Conservation (phyloP, 1,284 basidiomycete genomes). For the Malassezia slooffiae region DNA sequence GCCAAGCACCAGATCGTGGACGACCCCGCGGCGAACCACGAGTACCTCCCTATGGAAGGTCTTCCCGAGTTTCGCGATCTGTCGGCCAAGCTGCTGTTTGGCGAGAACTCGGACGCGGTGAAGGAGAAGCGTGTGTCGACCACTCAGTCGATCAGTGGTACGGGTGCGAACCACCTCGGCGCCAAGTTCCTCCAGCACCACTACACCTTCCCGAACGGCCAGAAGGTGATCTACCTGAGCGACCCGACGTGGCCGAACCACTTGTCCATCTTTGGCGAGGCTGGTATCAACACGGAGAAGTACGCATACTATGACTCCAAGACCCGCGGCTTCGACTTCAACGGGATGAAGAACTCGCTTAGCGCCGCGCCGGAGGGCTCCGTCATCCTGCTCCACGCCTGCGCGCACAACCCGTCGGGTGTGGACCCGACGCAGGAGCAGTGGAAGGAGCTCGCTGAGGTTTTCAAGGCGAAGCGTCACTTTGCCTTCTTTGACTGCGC, state of each 20-base stretch:
- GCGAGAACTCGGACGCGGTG: constrained; percentile 61
- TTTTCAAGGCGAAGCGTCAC: constrained; percentile 65
- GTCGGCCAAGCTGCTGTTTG: constrained; percentile 72
- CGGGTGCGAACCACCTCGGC: constrained; percentile 86
- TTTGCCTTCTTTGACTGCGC: constrained; percentile 91
- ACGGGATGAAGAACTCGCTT: constrained; percentile 58
- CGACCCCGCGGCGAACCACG: constrained; percentile 70
- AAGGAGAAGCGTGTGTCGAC: constrained; percentile 52
- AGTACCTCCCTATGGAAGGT: constrained; percentile 86
- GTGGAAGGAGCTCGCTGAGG: constrained; percentile 69
- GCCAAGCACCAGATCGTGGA: constrained; percentile 62
- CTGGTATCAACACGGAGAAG: constrained; percentile 64
- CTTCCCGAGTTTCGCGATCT: constrained; percentile 67
- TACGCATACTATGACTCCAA: constrained; percentile 85
- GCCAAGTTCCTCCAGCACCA: constrained; percentile 76
- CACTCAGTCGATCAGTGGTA: constrained; percentile 72
- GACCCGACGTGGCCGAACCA: constrained; percentile 95
- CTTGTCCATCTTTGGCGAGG: constrained; percentile 73
- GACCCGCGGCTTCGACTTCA: constrained; percentile 76
- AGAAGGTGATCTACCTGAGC: constrained; percentile 61
- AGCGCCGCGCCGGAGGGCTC: constrained; percentile 58
- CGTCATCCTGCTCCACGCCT: constrained; percentile 79
- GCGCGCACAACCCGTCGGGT: constrained; percentile 87
- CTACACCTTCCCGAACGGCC: constrained; percentile 53
- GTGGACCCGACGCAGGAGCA: constrained; percentile 83